Conservation (phyloP, 1,284 basidiomycete species). For the Anthracocystis walkeri region DNA sequence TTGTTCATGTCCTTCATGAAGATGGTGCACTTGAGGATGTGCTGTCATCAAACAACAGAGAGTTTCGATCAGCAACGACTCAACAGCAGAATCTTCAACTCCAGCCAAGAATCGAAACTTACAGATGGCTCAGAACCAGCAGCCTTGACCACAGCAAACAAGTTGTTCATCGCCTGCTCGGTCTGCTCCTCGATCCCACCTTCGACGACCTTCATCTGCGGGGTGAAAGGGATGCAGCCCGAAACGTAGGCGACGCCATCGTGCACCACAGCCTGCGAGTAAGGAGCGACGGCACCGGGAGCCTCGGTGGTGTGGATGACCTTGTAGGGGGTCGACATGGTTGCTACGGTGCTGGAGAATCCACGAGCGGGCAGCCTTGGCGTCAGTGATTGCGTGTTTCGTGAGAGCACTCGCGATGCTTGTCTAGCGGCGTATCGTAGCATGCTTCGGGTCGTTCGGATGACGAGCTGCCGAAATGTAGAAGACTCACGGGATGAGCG, state of each 20-base stretch:
- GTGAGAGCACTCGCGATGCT: neutral
- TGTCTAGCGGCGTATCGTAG: neutral
- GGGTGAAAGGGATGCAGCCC: constrained; percentile 88
- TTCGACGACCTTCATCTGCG: constrained; percentile 78
- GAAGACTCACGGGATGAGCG: constrained; percentile 19
- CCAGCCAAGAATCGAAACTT: neutral
- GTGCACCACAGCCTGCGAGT: constrained; percentile 78
- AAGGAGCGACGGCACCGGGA: constrained; percentile 68
- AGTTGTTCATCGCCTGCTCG: constrained; percentile 85
- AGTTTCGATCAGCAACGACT: neutral
- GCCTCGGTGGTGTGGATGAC: constrained; percentile 63
- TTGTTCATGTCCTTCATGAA: constrained; percentile 94
- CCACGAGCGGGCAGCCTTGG: neutral
- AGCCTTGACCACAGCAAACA: constrained; percentile 84
- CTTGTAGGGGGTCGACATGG: constrained; percentile 60
- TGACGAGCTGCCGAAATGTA: neutral
- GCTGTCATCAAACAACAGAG: constrained; percentile 8
- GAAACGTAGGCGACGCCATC: constrained; percentile 89
- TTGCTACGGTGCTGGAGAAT: constrained; percentile 12
- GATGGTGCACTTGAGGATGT: constrained; percentile 72
- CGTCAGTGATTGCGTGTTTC: constrained; percentile 15
- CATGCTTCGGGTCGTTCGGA: neutral
- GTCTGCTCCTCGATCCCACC: constrained; percentile 87
- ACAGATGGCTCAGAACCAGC: constrained; percentile 73
- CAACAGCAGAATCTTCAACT: neutral